Percentiles rank a stretch among this genome's conserved stretches.
Conservation (phyloP, 805 yeast genomes). For the Metschnikowia lochheadii region DNA sequence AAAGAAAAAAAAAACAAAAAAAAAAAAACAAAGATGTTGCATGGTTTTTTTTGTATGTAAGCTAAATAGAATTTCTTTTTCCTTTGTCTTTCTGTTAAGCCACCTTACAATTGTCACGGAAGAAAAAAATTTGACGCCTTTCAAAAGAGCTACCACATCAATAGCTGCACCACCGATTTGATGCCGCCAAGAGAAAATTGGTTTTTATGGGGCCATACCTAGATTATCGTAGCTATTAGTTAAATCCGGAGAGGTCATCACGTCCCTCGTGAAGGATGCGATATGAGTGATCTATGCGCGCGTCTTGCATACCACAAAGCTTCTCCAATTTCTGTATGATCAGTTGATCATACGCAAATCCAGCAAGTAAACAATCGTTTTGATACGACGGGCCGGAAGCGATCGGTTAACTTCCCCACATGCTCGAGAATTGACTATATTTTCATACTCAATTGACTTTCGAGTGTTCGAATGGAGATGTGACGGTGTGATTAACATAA, state of each 20-base stretch:
- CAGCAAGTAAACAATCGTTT: background rate
- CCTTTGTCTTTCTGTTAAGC: background rate
- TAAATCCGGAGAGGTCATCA: constrained; percentile 1
- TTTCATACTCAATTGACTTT: background rate
- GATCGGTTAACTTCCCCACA: background rate
- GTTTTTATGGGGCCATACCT: background rate
- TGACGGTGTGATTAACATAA: background rate
- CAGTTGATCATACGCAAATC: background rate
- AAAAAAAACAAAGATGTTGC: constrained; percentile 12
- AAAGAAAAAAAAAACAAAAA: constrained; percentile 6
- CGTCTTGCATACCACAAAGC: constrained; percentile 1
- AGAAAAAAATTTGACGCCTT: background rate
- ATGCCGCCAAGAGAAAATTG: background rate
- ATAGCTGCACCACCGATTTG: background rate
- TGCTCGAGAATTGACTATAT: background rate
- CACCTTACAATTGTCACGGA: background rate
- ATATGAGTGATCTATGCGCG: constrained; percentile 6
- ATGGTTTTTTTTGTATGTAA: constrained; percentile 9
- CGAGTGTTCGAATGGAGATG: background rate
- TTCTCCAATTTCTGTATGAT: background rate
- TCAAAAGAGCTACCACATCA: background rate
- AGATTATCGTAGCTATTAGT: background rate
- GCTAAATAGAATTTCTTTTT: constrained; percentile 15
- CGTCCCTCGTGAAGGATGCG: background rate
- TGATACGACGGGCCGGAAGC: background rate